phyloP scores from a whole-genome alignment of 352 stramenopile genomes.

The Aphanomyces invadans region DNA sequence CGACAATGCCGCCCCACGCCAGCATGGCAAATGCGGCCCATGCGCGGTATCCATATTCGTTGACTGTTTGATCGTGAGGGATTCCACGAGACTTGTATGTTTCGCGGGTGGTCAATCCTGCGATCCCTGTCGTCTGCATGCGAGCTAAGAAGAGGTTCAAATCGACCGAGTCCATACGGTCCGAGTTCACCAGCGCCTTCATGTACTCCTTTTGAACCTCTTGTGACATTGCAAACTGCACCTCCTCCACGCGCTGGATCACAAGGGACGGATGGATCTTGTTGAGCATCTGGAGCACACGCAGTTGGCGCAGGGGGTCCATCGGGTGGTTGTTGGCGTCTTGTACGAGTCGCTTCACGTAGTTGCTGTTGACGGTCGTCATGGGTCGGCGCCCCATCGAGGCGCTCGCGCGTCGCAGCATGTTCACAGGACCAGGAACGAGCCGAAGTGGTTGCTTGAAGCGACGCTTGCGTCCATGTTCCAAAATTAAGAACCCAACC shows the following conservation, averaged over 20 bases:
- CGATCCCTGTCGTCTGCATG: background rate
- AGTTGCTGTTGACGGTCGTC: conserved; percentile 41
- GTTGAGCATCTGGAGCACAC: conserved; percentile 81
- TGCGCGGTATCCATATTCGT: conserved; percentile 1
- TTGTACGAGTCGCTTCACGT: conserved; percentile 75
- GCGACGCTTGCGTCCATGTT: background rate
- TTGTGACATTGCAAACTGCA: conserved; percentile 69
- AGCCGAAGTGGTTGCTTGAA: no score
- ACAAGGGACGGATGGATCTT: conserved; percentile 74
- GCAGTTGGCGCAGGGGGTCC: conserved; percentile 63
- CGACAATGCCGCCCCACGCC: background rate
- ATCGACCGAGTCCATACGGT: conserved; percentile 68
- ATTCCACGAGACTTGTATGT: background rate
- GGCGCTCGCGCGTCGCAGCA: background rate
- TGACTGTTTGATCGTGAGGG: background rate
- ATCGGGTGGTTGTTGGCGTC: conserved; percentile 64
- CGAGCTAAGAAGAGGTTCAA: conserved; percentile 42
- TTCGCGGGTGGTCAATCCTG: background rate
- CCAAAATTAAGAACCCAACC: background rate
- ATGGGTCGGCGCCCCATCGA: conserved; percentile 2
- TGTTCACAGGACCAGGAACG: background rate
- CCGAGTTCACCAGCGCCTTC: conserved; percentile 81
- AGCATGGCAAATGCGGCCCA: background rate
- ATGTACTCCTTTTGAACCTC: conserved; percentile 81
- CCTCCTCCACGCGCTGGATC: conserved; percentile 71